Base-by-base conservation (phyloP, 164 flowering plant genomes). In the Vitis cinerea region DNA sequence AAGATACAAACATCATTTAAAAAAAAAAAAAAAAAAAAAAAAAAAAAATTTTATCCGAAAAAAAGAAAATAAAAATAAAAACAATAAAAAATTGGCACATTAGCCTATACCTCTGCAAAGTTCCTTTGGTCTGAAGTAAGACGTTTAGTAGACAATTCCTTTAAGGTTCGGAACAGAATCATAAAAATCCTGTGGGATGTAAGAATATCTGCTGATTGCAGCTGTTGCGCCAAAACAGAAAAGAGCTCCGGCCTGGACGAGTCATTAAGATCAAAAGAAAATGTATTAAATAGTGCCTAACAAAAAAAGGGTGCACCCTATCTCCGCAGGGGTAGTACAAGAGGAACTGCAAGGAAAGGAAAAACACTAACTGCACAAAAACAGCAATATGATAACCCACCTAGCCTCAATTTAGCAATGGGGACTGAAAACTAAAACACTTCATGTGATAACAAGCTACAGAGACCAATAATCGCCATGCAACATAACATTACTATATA, bases 71-170 rank as follows among this genome's bases (percentile, higher is more conserved):
- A 1, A 27, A 23, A 60, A 23, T n/a, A 11, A 67, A 17, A 61
- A 27, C 9, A 3, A 54, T 5, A 56, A 12, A 16, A 13, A 57
- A 8, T 3, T 19, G 19, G 15, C 27, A 37, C 19, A 48, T 17
- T 7, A 10, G 17, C n/a, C 12, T 60, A 70, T 79, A 91, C 98
- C 97, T 90, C 88, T 7, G 98, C 85, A 75, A 82, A 93, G 60
- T 78, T 91, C 76, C 79, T 88, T 69, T 93, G 98, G 68, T 93
- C 97, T 67, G 90, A 76, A 56, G 83, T 79, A 58, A 95, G 97
- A 12, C 99, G 91, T 74, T 91, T 95, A n/a, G 90, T 88, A 9
- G 99, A 91, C 71, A 95, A 81, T 77, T 95, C 99, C 80, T 95
- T 95, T 79, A 95, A 83, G 51, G 90, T 84, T 53, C 94, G 92